A percentile compares a stretch with the other conserved stretches of the same genome.
Conservation (phyloP, 371 early-diverging fungal species). For the Zychaea mexicana region DNA sequence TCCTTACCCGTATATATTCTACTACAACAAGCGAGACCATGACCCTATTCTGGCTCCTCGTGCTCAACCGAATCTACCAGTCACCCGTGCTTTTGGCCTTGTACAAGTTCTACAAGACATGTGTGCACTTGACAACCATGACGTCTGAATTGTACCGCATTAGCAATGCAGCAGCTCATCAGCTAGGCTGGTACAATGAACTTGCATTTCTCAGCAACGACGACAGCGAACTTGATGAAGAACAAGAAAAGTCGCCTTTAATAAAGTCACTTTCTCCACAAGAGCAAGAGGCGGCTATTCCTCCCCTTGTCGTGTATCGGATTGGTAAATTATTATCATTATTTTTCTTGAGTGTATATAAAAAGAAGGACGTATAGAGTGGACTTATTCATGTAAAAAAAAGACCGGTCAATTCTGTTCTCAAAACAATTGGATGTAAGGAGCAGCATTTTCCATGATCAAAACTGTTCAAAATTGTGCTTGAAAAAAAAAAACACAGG, state of each 20-base stretch:
- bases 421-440: conserved; percentile 53
- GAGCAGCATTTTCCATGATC: no score
- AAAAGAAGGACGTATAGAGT: not conserved
- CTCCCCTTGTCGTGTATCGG: conserved; percentile 16
- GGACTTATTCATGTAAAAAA: not conserved
- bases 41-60: conserved; percentile 49
- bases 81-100: conserved; percentile 46
- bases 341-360: not conserved
- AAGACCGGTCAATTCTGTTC: conserved; percentile 57
- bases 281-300: not conserved
- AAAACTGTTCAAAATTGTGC: not conserved
- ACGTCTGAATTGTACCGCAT: conserved; percentile 72
- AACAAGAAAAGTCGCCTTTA: conserved; percentile 3
- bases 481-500: not conserved
- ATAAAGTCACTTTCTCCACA: not conserved
- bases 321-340: conserved; percentile 10
- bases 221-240: conserved; percentile 18
- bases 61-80: conserved; percentile 57
- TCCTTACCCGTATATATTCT: no score
- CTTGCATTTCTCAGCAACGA: conserved; percentile 17
- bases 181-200: conserved; percentile 21
- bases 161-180: conserved; percentile 43
- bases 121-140: conserved; percentile 45
- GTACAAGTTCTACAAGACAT: conserved; percentile 57
- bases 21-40: no score